A percentile compares a stretch with the other conserved stretches of the same genome.
Evolutionary conservation across 2,329 filamentous ascomycete genomes (phyloP).

Genomic region (Aspergillus bombycis): DNA sequence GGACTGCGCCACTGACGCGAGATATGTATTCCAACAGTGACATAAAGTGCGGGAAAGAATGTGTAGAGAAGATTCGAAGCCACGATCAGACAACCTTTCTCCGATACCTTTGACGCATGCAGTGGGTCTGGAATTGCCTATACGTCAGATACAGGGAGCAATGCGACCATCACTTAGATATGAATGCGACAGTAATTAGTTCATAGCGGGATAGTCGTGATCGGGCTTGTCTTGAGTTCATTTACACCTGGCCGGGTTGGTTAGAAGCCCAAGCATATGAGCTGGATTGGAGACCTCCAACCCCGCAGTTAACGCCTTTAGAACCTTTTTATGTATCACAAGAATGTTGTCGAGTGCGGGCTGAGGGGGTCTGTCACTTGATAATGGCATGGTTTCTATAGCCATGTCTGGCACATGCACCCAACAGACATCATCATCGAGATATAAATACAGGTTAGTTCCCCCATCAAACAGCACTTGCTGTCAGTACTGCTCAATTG

Average conservation of each 20-base stretch:
- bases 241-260: too few species aligned
- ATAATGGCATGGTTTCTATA: neutral
- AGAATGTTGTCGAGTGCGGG: too few species aligned
- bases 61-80: neutral
- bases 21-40: too few species aligned
- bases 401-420: neutral
- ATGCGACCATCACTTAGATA: neutral
- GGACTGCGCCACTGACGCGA: too few species aligned
- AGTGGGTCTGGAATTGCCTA: neutral
- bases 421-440: too few species aligned
- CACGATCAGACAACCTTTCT: neutral
- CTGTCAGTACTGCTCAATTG: neutral
- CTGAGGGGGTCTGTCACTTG: neutral
- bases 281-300: too few species aligned
- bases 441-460: neutral
- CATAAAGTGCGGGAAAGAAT: neutral
- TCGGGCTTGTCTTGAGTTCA: neutral
- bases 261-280: neutral
- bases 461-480: neutral
- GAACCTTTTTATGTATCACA: neutral
- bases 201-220: too few species aligned
- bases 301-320: neutral
- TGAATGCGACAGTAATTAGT: neutral
- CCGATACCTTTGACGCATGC: too few species aligned
- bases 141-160: neutral